Evolutionary conservation across 768 basidiomycete genomes (phyloP).

Genomic region (Lactifluus subvellereus): DNA sequence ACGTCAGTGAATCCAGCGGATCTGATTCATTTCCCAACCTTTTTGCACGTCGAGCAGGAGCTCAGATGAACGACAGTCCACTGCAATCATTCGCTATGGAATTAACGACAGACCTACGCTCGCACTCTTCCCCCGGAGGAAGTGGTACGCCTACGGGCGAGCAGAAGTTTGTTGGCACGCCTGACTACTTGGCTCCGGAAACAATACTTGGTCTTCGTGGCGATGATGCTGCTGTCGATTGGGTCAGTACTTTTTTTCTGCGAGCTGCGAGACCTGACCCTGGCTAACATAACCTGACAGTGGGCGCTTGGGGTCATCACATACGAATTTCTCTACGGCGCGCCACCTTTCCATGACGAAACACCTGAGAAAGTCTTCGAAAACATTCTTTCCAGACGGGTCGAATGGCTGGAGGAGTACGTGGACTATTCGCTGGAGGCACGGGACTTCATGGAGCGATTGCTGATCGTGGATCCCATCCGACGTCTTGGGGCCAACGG

Average conservation of each 20-base stretch:
- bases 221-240: conserved; percentile 94
- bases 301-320: conserved; percentile 99
- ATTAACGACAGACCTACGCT: conserved; percentile 74
- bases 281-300: conserved; percentile 38
- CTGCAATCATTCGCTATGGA: conserved; percentile 84
- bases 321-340: conserved; percentile 95
- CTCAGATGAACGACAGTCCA: conserved; percentile 60
- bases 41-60: conserved; percentile 38
- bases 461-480: conserved; percentile 75
- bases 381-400: conserved; percentile 89
- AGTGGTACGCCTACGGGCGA: conserved; percentile 68
- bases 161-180: conserved; percentile 95
- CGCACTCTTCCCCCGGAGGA: conserved; percentile 57
- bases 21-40: conserved; percentile 57
- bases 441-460: conserved; percentile 81
- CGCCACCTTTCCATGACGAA: conserved; percentile 97
- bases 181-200: conserved; percentile 95
- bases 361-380: conserved; percentile 97
- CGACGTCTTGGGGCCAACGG: conserved; percentile 81
- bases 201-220: conserved; percentile 92
- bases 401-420: conserved; percentile 96
- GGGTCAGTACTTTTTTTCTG: conserved; percentile 52
- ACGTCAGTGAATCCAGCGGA: conserved; percentile 79
- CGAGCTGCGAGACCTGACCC: not conserved
- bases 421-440: conserved; percentile 81